Evolutionary conservation across 305 asterid genomes (phyloP).

Genomic region (Plantago coronopus): DNA sequence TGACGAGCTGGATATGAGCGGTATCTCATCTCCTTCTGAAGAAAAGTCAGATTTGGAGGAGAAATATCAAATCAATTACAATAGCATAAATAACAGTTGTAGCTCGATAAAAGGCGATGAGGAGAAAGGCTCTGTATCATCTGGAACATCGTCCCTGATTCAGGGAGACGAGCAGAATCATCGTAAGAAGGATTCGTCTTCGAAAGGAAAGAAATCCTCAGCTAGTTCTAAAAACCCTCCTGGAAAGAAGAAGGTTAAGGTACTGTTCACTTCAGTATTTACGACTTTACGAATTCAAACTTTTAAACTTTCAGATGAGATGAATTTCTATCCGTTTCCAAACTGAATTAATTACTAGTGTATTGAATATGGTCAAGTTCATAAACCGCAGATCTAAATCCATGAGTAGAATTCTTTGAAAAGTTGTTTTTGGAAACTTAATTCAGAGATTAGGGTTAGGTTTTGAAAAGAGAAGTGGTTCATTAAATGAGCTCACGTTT

Average conservation of each 20-base stretch:
- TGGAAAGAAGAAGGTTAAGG: constrained; percentile 83
- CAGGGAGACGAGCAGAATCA: constrained; percentile 31
- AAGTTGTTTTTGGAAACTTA: too few relatives aligned
- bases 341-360: too few relatives aligned
- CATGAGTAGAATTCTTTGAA: too few relatives aligned
- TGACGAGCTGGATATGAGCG: constrained; percentile 23
- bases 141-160: constrained; percentile 32
- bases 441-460: neutral
- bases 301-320: too few relatives aligned
- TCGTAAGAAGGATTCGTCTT: constrained; percentile 27
- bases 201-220: constrained; percentile 46
- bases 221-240: constrained; percentile 44
- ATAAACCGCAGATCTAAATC: too few relatives aligned
- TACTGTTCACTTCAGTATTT: too few relatives aligned
- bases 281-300: too few relatives aligned
- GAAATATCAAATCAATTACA: neutral
- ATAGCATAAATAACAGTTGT: too few relatives aligned
- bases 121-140: constrained; percentile 21
- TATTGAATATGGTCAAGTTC: too few relatives aligned
- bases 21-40: constrained; percentile 6
- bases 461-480: neutral
- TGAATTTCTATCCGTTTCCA: too few relatives aligned
- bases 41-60: constrained; percentile 17
- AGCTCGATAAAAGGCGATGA: neutral
- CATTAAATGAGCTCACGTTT: neutral